Evolutionary conservation across 2,329 filamentous ascomycete species (phyloP).

Genomic region (Stemphylium vesicarium): DNA sequence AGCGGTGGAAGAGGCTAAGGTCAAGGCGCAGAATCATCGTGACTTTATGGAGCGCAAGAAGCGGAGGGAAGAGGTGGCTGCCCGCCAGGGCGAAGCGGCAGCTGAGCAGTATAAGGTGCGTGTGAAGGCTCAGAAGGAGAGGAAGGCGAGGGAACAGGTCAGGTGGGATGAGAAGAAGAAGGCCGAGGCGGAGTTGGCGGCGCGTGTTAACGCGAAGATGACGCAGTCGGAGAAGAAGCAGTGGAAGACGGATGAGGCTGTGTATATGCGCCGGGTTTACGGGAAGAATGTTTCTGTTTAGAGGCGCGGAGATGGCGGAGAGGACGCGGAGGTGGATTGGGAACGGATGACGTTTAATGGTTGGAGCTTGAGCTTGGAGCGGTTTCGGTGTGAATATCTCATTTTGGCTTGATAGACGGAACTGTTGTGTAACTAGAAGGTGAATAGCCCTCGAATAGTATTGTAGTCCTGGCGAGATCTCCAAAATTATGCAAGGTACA

Average conservation of each 20-base stretch:
- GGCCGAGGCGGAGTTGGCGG: background rate
- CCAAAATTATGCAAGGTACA: no score
- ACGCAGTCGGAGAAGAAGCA: background rate
- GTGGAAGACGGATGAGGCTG: conserved; percentile 1
- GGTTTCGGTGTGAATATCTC: no score
- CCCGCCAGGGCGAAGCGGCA: background rate
- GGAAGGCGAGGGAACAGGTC: background rate
- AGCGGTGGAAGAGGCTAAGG: background rate
- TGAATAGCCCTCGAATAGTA: no score
- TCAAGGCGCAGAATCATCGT: background rate
- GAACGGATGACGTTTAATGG: no score
- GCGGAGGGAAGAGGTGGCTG: background rate
- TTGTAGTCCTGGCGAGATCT: no score
- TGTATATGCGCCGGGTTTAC: background rate
- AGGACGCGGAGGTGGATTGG: no score
- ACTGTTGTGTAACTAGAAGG: no score
- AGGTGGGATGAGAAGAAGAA: background rate
- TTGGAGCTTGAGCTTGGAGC: no score
- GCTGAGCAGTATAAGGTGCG: background rate
- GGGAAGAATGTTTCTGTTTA: conserved; percentile 1
- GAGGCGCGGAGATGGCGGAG: background rate
- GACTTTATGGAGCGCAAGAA: background rate
- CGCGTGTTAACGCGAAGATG: background rate
- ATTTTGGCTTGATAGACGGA: no score
- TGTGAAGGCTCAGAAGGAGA: background rate